Base-by-base conservation (phyloP, 1,284 basidiomycete species). In the Cystobasidium slooffiae region DNA sequence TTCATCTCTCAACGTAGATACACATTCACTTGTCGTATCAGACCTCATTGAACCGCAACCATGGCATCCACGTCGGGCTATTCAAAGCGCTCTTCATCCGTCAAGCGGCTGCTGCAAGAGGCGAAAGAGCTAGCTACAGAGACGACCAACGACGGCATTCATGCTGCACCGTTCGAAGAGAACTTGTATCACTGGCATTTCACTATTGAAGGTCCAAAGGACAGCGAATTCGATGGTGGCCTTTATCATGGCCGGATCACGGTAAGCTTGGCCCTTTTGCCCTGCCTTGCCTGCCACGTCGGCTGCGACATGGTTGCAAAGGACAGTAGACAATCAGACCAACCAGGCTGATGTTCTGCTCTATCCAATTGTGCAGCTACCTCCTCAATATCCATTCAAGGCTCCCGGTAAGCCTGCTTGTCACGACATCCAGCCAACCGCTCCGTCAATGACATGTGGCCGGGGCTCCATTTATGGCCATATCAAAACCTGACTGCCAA, bases 141-240 rank as follows among this genome's bases (percentile, higher is more conserved):
- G 44, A 62, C 39, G 18, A 39, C 68, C 4, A 44, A 53, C 44
- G 69, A 72, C 22, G 69, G 69, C 18, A 66, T 73, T 22, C 46
- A 66, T 41, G 72, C 72, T 59, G 64, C 37, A 24, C 72, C 72
- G 14, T 47, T 65, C 24, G 72, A 81, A 72, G 80, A 80, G 72
- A 80, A 84, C 76, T 78, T 83, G 43, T 82, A 82, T 68, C 94
- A 97, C 85, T 99, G 96, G 96, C 95, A 98, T 81, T 97, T 94
- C 80, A 98, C 96, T 7, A 86, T 98, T 64, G 89, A 93, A 76
- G 96, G 95, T 0, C 89, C 95, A 2, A 80, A 87, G 20, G 92
- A 89, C 5, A 94, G 91, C 39, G 94, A 96, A 80, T 97, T 92
- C 77, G 92, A 95, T 80, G 92, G 92, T 72, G 92, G 72, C 12